Conservation (phyloP, 176 grass and related monocot species). For the Hyparrhenia diplandra region DNA sequence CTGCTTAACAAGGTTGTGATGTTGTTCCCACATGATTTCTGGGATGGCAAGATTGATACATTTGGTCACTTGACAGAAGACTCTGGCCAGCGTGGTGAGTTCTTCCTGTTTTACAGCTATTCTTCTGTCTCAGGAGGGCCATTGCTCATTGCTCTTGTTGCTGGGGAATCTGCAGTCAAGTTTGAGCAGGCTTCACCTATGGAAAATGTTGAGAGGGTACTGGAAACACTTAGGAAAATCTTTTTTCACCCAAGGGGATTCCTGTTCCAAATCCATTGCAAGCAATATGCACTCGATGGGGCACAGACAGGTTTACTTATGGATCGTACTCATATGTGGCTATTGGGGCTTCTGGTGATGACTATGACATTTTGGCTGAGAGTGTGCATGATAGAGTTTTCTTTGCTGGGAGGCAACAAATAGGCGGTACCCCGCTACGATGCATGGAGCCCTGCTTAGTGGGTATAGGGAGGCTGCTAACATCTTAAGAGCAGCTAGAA, state of each 20-base stretch:
- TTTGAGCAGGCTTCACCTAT: conserved; percentile 72
- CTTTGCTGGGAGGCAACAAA: conserved; percentile 99
- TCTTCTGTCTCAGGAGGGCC: conserved; percentile 90
- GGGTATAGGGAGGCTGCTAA: conserved; percentile 94
- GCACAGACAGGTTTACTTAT: conserved; percentile 78
- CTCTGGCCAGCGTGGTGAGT: conserved; percentile 66
- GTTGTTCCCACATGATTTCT: conserved; percentile 83
- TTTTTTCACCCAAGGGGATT: conserved; percentile 94
- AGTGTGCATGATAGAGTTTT: conserved; percentile 78
- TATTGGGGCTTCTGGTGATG: conserved; percentile 86
- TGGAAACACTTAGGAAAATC: conserved; percentile 69
- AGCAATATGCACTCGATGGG: conserved; percentile 93
- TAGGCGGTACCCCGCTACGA: conserved; percentile 85
- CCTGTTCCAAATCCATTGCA: conserved; percentile 81
- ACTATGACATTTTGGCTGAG: conserved; percentile 95
- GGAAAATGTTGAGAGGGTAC: conserved; percentile 62
- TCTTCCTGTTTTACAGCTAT: conserved; percentile 97
- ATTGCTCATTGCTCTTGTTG: conserved; percentile 87
- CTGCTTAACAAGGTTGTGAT: conserved; percentile 92
- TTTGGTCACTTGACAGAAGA: conserved; percentile 92
- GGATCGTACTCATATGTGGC: conserved; percentile 93
- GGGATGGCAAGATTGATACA: conserved; percentile 85
- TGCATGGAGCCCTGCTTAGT: conserved; percentile 97
- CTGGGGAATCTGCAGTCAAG: conserved; percentile 83
- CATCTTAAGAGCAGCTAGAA: conserved; percentile 69